Percentiles rank a stretch among this genome's conserved stretches.
These are phyloP conservation scores for Amauroascus niger DNA, from an alignment of 2,329 filamentous ascomycete species.

Conservation along the genomic window DNA sequence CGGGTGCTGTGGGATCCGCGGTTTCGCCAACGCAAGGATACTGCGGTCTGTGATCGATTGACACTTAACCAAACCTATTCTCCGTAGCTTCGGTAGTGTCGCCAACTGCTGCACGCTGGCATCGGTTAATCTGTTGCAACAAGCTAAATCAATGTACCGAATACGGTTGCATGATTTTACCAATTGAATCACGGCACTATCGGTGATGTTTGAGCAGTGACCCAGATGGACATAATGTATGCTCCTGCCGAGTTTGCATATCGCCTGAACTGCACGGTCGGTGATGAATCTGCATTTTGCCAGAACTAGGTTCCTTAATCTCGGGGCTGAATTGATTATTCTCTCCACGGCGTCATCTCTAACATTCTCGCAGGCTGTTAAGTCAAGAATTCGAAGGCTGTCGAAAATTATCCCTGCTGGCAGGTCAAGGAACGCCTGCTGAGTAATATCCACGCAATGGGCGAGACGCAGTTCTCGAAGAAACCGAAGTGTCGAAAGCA, in stretches of 20 bases:
- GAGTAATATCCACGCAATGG: slow-evolving; percentile 73
- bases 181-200: slow-evolving; percentile 73
- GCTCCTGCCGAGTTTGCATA: slow-evolving; percentile 85
- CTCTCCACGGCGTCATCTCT: slow-evolving; percentile 80
- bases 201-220: slow-evolving; percentile 85
- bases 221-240: slow-evolving; percentile 93
- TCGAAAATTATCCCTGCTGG: slow-evolving; percentile 64
- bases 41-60: slow-evolving; percentile 80
- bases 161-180: slow-evolving; percentile 85
- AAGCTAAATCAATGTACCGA: slow-evolving; percentile 95
- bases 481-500: slow-evolving; percentile 67
- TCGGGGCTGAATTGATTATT: slow-evolving; percentile 76
- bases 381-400: slow-evolving; percentile 80
- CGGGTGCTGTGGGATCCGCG: slow-evolving; percentile 46
- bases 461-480: slow-evolving; percentile 85
- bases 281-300: slow-evolving; percentile 92
- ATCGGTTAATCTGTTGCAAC: slow-evolving; percentile 81
- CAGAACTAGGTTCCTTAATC: slow-evolving; percentile 82
- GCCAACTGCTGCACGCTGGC: slow-evolving; percentile 75
- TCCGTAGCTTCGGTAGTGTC: slow-evolving; percentile 79
- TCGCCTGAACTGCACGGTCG: slow-evolving; percentile 75
- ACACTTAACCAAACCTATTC: slow-evolving; percentile 93
- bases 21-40: slow-evolving; percentile 71
- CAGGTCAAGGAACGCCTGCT: slow-evolving; percentile 75
- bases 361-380: slow-evolving; percentile 77